These are phyloP conservation scores for Rhodamnia argentea DNA, from an alignment of 345 rosid genomes.

Conservation along the genomic window DNA sequence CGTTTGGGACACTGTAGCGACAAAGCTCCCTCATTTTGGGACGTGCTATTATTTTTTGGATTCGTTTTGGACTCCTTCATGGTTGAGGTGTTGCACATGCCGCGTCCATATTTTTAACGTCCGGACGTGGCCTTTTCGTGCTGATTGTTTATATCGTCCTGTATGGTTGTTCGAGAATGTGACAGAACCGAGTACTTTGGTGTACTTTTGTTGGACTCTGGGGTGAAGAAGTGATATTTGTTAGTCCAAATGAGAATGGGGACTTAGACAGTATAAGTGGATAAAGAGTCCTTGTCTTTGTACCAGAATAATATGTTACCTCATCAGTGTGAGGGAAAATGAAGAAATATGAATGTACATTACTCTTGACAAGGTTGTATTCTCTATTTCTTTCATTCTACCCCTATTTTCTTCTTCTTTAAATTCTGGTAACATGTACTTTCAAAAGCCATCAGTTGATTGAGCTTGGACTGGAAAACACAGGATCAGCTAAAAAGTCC, in stretches of 20 bases:
- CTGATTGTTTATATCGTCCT: neutral
- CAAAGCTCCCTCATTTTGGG: neutral
- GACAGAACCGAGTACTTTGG: neutral
- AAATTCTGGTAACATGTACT: neutral
- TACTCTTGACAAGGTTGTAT: neutral
- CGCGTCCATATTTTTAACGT: neutral
- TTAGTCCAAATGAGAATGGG: neutral
- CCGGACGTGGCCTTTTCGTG: neutral
- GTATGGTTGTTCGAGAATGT: neutral
- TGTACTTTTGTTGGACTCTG: neutral
- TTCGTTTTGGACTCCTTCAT: neutral
- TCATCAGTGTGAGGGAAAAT: neutral
- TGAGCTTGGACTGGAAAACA: neutral
- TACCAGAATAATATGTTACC: neutral
- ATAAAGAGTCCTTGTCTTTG: neutral
- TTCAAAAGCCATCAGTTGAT: neutral
- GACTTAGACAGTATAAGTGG: neutral
- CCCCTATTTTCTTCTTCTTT: neutral
- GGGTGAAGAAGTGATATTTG: neutral
- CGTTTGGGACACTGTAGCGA: conserved; percentile 1
- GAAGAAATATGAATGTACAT: neutral
- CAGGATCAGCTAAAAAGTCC: neutral
- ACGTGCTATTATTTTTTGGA: too few relatives aligned
- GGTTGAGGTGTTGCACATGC: neutral
- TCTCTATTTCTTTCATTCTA: neutral